A percentile compares a stretch with the other conserved stretches of the same genome.
These are phyloP conservation scores for Mycena alexandri DNA, from an alignment of 768 basidiomycete genomes.

Conservation along the genomic window DNA sequence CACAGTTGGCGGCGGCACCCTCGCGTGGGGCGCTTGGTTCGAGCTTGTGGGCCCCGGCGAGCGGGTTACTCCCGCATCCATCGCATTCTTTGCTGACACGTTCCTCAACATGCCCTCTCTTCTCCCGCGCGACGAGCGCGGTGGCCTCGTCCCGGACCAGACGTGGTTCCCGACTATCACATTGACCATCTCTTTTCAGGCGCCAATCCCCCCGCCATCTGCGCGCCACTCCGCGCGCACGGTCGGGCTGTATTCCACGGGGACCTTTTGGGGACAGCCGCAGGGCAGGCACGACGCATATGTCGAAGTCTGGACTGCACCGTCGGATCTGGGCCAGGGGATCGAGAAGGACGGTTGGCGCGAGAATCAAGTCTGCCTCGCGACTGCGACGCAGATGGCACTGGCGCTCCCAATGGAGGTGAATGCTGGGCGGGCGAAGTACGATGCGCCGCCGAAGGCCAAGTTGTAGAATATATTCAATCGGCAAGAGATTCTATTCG, in stretches of 20 bases:
- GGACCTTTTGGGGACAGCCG: conserved; percentile 66
- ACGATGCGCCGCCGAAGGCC: conserved; percentile 16
- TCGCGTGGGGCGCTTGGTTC: conserved; percentile 73
- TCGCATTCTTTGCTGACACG: conserved; percentile 71
- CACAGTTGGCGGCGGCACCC: conserved; percentile 65
- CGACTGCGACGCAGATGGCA: conserved; percentile 72
- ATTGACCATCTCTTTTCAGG: conserved; percentile 73
- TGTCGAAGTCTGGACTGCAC: conserved; percentile 77
- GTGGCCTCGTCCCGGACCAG: conserved; percentile 45
- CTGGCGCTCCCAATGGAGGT: conserved; percentile 60
- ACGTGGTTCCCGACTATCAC: conserved; percentile 74
- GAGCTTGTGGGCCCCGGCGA: conserved; percentile 58
- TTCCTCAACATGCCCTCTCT: conserved; percentile 60
- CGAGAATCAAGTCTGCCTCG: conserved; percentile 73
- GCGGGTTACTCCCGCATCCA: conserved; percentile 58
- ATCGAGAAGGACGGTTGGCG: conserved; percentile 62
- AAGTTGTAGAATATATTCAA: conserved; percentile 9
- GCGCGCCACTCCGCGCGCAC: conserved; percentile 60
- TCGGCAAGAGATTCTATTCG: too few relatives aligned
- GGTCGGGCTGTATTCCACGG: conserved; percentile 67
- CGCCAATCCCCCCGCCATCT: conserved; percentile 62
- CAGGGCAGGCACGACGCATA: conserved; percentile 69
- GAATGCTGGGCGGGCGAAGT: conserved; percentile 41
- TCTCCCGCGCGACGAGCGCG: conserved; percentile 61
- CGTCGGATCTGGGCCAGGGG: conserved; percentile 65